Evolutionary conservation across 768 basidiomycete genomes (phyloP), one percentile per base, ranked within the genome.

Genomic region (Fomitopsis pulvina): DNA sequence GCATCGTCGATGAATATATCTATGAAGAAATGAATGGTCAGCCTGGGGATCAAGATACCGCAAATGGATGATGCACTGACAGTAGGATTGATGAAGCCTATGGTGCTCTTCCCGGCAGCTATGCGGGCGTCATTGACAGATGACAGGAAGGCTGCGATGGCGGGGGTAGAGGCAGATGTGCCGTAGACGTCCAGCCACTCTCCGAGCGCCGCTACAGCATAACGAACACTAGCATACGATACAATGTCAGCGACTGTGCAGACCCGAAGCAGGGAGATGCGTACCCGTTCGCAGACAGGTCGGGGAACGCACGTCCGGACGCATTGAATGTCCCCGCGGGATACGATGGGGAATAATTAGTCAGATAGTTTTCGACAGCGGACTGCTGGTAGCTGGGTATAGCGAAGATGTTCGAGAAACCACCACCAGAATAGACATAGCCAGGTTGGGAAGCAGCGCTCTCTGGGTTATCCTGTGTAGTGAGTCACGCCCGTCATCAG

Each of bases 101-200:
- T 60, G 0, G 68, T 45, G 4, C 51, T 40, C 45, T 61, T 62
- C 1, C 64, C 62, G 4, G 50, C 47, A 5, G 64, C 56, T 28
- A 70, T 41, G n/a, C 60, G 60, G n/a, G 59, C 60, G 48, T 67
- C 68, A 45, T 70, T 71, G 29, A 87, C 63, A 51, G 86, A 73
- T 4, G 83, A 72, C 10, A 86, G 67, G 38, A 87, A 67, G 14
- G 72, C 76, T 4, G 86, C 75, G 45, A 87, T 81, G 0, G 81
- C 70, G 1, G 85, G 85, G 10, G 80, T 57, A 1, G 83, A 62
- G 2, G 79, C 78, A 9, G 83, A 84, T 1, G 87, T 88, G 28
- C 87, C 86, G 0, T 66, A 73, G 41, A 79, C 69, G 3, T 61
- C 57, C 9, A 37, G 47, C 9, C 64, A 65, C 41, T 49, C 52